Conservation (phyloP, 257 asterid genomes). For the Catharanthus roseus region DNA sequence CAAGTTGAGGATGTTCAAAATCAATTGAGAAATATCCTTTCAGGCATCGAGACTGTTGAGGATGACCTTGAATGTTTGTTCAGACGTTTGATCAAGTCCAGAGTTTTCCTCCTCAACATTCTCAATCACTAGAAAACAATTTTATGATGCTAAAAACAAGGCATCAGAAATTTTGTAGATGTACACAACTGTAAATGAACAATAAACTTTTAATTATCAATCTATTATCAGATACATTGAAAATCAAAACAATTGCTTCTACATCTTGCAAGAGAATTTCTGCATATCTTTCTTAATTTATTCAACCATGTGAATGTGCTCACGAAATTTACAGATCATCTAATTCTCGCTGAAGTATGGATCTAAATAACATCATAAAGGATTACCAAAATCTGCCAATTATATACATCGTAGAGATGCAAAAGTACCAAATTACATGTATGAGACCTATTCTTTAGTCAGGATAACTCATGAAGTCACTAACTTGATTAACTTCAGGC, state of each 20-base stretch:
- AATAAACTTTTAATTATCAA: constrained; percentile 4
- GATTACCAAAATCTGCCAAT: no score
- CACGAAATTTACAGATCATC: no score
- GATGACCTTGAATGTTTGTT: constrained; percentile 27
- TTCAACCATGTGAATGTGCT: no score
- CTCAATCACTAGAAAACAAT: not conserved
- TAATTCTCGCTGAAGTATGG: no score
- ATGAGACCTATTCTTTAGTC: no score
- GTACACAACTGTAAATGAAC: not conserved
- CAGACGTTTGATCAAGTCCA: constrained; percentile 9
- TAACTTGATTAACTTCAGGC: no score
- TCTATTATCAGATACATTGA: not conserved
- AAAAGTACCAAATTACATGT: no score
- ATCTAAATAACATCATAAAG: no score
- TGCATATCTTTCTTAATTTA: not conserved
- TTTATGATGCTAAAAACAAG: constrained; percentile 24
- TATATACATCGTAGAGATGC: no score
- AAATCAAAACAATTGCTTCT: not conserved
- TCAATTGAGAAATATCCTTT: constrained; percentile 28
- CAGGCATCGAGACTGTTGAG: constrained; percentile 26
- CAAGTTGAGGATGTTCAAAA: constrained; percentile 13
- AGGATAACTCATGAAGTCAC: no score
- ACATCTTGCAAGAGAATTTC: not conserved
- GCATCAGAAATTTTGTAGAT: constrained; percentile 4
- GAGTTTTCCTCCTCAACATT: constrained; percentile 27